Conservation (phyloP, 176 grass and related monocot species). For the Cenchrus purpureus region DNA sequence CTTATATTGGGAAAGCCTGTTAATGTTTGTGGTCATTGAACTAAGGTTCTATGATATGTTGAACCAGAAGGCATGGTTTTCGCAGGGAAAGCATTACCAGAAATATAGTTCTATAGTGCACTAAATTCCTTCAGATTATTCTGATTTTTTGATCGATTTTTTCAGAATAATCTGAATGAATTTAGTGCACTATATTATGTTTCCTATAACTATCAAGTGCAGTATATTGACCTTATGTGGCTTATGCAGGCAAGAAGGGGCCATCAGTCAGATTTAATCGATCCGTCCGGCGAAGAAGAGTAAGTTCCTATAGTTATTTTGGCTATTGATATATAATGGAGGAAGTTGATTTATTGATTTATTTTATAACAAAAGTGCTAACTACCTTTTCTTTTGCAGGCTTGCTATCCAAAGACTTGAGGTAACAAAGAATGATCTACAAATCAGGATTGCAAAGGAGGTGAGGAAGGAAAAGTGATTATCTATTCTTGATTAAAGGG, state of each 20-base stretch:
- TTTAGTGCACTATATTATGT: no score
- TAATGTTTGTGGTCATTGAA: slow-evolving; percentile 10
- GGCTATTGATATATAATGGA: background rate
- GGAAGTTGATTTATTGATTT: slow-evolving; percentile 36
- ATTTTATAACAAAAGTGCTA: slow-evolving; percentile 33
- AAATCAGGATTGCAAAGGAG: slow-evolving; percentile 95
- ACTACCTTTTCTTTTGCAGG: slow-evolving; percentile 44
- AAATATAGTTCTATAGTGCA: slow-evolving; percentile 24
- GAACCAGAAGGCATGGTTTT: slow-evolving; percentile 4
- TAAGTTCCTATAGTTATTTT: slow-evolving; percentile 46
- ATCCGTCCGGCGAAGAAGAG: slow-evolving; percentile 98
- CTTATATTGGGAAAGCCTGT: background rate
- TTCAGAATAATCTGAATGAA: no score
- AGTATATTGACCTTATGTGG: slow-evolving; percentile 24
- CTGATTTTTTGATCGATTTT: background rate
- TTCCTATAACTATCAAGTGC: background rate
- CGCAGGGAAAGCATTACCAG: background rate
- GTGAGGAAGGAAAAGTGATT: slow-evolving; percentile 48
- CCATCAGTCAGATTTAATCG: slow-evolving; percentile 72
- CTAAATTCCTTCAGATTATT: slow-evolving; percentile 15
- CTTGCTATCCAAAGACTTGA: slow-evolving; percentile 99
- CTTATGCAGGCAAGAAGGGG: slow-evolving; percentile 78
- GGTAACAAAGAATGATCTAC: slow-evolving; percentile 92
- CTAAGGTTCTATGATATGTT: slow-evolving; percentile 3
- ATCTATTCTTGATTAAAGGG: slow-evolving; percentile 19